Evolutionary conservation across 805 yeast genomes (phyloP).

Genomic region (Candida dendrica): DNA sequence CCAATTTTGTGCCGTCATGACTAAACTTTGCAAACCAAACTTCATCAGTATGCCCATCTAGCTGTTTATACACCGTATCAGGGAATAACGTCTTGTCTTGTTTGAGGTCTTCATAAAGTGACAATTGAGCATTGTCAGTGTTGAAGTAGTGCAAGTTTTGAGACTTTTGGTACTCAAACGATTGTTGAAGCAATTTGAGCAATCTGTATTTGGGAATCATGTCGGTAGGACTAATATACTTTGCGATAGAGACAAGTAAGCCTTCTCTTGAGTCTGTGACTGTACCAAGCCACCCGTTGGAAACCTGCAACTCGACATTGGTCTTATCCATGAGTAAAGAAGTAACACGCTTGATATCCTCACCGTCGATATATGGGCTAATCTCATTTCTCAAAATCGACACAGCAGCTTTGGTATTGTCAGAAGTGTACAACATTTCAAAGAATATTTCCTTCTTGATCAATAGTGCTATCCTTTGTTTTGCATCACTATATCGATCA

Average conservation of each 20-base stretch:
- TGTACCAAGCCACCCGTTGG: slow-evolving; percentile 26
- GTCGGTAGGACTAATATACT: slow-evolving; percentile 42
- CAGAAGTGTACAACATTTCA: slow-evolving; percentile 29
- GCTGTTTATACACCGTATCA: slow-evolving; percentile 34
- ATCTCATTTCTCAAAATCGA: slow-evolving; percentile 30
- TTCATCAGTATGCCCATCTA: slow-evolving; percentile 57
- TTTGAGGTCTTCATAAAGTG: slow-evolving; percentile 30
- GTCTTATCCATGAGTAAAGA: slow-evolving; percentile 21
- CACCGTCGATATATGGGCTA: slow-evolving; percentile 18
- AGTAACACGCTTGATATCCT: slow-evolving; percentile 21
- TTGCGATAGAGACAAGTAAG: slow-evolving; percentile 35
- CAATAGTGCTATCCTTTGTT: slow-evolving; percentile 20
- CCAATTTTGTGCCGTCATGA: slow-evolving; percentile 67
- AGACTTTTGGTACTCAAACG: slow-evolving; percentile 38
- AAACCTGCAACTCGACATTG: slow-evolving; percentile 14
- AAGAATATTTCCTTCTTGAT: slow-evolving; percentile 34
- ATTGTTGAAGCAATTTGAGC: slow-evolving; percentile 42
- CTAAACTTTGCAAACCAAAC: slow-evolving; percentile 82
- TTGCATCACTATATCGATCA: slow-evolving; percentile 9
- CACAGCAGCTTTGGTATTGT: slow-evolving; percentile 27
- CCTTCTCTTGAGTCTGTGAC: slow-evolving; percentile 28
- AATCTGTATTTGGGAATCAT: slow-evolving; percentile 48
- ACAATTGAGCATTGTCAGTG: slow-evolving; percentile 14
- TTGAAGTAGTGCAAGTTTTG: slow-evolving; percentile 27
- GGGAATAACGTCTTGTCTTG: slow-evolving; percentile 36